A percentile compares a stretch with the other conserved stretches of the same genome.
These are phyloP conservation scores for Ceratocystis harringtonii DNA, from an alignment of 2,329 filamentous ascomycete species.

Conservation along the genomic window DNA sequence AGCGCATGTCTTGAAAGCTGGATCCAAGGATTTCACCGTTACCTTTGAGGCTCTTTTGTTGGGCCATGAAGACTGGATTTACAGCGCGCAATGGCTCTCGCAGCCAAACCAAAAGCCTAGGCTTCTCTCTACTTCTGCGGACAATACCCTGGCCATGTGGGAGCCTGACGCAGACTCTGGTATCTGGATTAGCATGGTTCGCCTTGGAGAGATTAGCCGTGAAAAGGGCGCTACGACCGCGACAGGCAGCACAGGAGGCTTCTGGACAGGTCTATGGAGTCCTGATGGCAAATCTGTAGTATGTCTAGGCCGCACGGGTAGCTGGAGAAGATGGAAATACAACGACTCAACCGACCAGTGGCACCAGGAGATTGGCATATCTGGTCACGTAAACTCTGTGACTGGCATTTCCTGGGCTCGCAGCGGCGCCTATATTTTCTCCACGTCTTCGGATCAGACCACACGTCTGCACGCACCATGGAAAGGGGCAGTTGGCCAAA, in stretches of 20 bases:
- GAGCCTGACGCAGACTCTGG: conserved; percentile 69
- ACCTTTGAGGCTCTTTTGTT: conserved; percentile 89
- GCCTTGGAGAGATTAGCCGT: conserved; percentile 83
- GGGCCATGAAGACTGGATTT: conserved; percentile 97
- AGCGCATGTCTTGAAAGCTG: conserved; percentile 56
- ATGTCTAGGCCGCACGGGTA: conserved; percentile 78
- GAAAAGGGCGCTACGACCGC: conserved; percentile 94
- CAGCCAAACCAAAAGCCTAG: conserved; percentile 39
- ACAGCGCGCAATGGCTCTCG: conserved; percentile 61
- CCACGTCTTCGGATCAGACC: conserved; percentile 83
- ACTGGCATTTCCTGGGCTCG: conserved; percentile 74
- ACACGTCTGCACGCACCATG: conserved; percentile 75
- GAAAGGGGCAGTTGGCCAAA: conserved; percentile 31
- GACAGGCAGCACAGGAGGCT: conserved; percentile 87
- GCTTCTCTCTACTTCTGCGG: conserved; percentile 78
- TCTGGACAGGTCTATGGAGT: conserved; percentile 92
- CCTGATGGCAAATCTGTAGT: conserved; percentile 55
- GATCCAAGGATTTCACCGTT: conserved; percentile 52
- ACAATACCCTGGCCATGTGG: conserved; percentile 92
- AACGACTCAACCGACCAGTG: conserved; percentile 49
- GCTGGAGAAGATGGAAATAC: conserved; percentile 77
- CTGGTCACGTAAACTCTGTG: conserved; percentile 70
- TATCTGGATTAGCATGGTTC: conserved; percentile 74
- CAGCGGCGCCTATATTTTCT: conserved; percentile 69
- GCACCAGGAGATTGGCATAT: conserved; percentile 61